Conservation (phyloP, 2,329 filamentous ascomycete genomes). For the Colletotrichum endophyticum region DNA sequence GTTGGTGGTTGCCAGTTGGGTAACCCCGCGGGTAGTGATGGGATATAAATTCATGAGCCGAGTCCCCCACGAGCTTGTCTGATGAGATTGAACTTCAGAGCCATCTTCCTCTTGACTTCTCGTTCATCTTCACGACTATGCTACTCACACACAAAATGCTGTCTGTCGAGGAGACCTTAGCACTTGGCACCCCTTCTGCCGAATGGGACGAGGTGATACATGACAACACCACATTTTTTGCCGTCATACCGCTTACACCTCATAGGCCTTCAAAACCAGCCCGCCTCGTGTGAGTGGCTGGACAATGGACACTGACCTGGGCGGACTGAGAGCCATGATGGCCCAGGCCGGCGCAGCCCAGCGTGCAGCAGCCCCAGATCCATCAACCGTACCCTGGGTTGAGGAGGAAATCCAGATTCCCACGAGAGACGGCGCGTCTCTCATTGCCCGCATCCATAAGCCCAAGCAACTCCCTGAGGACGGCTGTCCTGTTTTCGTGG, state of each 20-base stretch:
- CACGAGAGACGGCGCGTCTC: conserved; percentile 23
- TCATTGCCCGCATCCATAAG: conserved; percentile 26
- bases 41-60: not conserved
- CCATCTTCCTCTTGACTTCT: not conserved
- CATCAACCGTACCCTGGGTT: conserved; percentile 17
- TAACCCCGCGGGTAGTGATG: not conserved
- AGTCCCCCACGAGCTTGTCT: not conserved
- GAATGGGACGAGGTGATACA: conserved; percentile 20
- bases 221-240: not conserved
- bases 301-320: conserved; percentile 26
- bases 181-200: conserved; percentile 24
- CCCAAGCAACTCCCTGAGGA: conserved; percentile 16
- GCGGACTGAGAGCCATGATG: conserved; percentile 23
- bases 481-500: conserved; percentile 27
- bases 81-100: not conserved
- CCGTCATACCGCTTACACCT: not conserved
- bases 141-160: conserved; percentile 23
- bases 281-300: conserved; percentile 23
- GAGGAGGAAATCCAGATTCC: conserved; percentile 27
- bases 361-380: conserved; percentile 11
- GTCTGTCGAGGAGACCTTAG: conserved; percentile 26
- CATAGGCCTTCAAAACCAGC: not conserved
- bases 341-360: conserved; percentile 13
- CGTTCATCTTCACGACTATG: not conserved
- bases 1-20: not conserved